These are phyloP conservation scores for Leishmania braziliensis DNA, from an alignment of 208 protist species.

Conservation along the genomic window DNA sequence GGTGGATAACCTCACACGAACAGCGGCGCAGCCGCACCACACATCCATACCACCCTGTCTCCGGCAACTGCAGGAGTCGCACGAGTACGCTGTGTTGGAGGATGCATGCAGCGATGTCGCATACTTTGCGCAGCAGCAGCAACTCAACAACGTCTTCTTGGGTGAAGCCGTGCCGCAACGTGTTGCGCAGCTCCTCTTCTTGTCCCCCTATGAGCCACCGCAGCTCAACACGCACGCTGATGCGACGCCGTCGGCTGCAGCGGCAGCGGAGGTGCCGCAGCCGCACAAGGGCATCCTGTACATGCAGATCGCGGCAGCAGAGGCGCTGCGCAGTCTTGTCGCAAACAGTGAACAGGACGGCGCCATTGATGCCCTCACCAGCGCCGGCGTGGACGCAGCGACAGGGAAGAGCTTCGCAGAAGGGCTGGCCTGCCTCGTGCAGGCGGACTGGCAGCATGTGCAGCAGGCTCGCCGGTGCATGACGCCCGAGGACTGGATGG, in stretches of 20 bases:
- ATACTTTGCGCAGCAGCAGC: slow-evolving; percentile 45
- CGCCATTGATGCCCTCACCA: slow-evolving; percentile 53
- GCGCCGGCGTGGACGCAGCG: slow-evolving; percentile 9
- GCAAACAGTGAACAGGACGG: slow-evolving; percentile 64
- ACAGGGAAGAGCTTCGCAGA: slow-evolving; percentile 29
- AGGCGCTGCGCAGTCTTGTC: slow-evolving; percentile 65
- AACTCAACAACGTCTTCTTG: slow-evolving; percentile 43
- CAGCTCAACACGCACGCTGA: neutral
- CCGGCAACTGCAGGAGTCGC: slow-evolving; percentile 39
- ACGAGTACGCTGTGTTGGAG: slow-evolving; percentile 46
- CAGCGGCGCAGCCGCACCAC: neutral
- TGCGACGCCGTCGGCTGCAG: neutral
- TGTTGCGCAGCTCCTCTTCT: slow-evolving; percentile 53
- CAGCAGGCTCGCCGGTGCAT: slow-evolving; percentile 33
- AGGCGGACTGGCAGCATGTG: slow-evolving; percentile 37
- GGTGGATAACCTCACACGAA: neutral
- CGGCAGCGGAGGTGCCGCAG: neutral
- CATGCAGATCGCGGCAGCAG: slow-evolving; percentile 55
- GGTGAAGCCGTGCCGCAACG: slow-evolving; percentile 44
- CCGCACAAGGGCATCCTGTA: slow-evolving; percentile 48
- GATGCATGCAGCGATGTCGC: slow-evolving; percentile 61
- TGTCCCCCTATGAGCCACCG: slow-evolving; percentile 5
- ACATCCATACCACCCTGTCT: slow-evolving; percentile 39
- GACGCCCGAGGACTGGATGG: slow-evolving; percentile 27
- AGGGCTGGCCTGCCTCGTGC: slow-evolving; percentile 34